These are phyloP conservation scores for Eragrostis nindensis DNA, from an alignment of 176 grass and related monocot species.

Conservation along the genomic window DNA sequence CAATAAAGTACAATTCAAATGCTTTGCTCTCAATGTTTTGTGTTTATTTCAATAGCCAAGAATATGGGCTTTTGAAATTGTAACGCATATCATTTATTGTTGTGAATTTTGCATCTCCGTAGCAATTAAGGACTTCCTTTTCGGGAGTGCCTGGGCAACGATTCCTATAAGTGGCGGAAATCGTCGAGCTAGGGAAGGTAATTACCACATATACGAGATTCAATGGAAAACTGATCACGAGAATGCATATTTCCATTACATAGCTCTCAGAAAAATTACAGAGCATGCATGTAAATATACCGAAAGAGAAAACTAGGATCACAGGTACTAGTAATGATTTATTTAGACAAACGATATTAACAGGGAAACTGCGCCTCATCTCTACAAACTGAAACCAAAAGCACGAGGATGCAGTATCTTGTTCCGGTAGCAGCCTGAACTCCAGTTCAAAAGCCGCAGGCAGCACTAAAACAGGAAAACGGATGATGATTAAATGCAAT, in stretches of 20 bases:
- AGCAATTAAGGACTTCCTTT: no score
- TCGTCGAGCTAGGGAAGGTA: neutral
- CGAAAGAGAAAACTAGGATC: neutral
- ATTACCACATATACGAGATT: neutral
- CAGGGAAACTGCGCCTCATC: conserved; percentile 31
- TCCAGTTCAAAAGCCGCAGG: conserved; percentile 1
- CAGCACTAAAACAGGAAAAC: conserved; percentile 22
- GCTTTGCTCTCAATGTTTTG: neutral
- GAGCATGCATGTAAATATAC: conserved; percentile 39
- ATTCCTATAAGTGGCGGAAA: neutral
- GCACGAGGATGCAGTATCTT: neutral
- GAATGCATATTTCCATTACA: conserved; percentile 29
- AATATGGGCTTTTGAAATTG: neutral
- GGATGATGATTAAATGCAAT: neutral
- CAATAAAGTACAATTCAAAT: neutral
- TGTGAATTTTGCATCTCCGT: neutral
- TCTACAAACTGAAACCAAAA: conserved; percentile 39
- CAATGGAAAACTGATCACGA: neutral
- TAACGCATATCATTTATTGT: neutral
- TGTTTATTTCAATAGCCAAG: neutral
- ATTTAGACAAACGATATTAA: conserved; percentile 41
- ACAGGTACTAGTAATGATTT: conserved; percentile 22
- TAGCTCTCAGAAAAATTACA: conserved; percentile 35
- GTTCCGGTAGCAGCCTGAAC: neutral
- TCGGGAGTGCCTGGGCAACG: no score